Evolutionary conservation across 2,329 filamentous ascomycete species (phyloP), one percentile per base, ranked within the genome.

Genomic region (Cladosporium halotolerans): DNA sequence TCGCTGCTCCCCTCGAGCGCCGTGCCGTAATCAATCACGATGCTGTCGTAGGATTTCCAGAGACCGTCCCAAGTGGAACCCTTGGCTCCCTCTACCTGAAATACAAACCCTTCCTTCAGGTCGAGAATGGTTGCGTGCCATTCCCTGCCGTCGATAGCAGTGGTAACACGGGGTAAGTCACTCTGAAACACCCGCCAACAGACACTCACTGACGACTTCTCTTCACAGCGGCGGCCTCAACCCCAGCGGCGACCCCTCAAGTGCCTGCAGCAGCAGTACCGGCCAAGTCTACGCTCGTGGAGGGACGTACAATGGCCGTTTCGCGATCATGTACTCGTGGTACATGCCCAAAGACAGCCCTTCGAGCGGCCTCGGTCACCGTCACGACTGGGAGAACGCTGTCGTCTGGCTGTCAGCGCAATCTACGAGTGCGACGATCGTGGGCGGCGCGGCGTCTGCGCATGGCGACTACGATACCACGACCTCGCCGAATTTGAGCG

Each of bases 71-170:
- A 0, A 68, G 66, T 40, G 72, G 71, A 4, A 68, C 68, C 1
- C 63, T 67, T 0, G 80, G 80, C 11, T 63, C 70, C 2, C 63
- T 80, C 19, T 79, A 80, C 58, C 63, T 78, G 40, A 76, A 77
- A 50, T 83, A 80, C 66, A 76, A 83, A 66, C 81, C 80, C 0
- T 73, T 71, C 50, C 71, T 83, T 5, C 60, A 80, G 9, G 76
- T 83, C 4, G 72, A 74, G 14, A 79, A 79, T 59, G 81, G 82
- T 43, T 85, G 82, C 57, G 81, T 84, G 8, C 80, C 81, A 0
- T 85, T 82, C 62, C 81, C 81, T 0, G 81, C 77, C 1, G 81
- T 85, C 1, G 78, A 85, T 57, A 73, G 73, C 0, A 65, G 69
- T 0, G 82, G 82, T 2, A 73, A 84, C 59, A 83, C 78, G 13